phyloP scores from a whole-genome alignment of 2,329 filamentous ascomycete species.

The Monilinia polystroma region DNA sequence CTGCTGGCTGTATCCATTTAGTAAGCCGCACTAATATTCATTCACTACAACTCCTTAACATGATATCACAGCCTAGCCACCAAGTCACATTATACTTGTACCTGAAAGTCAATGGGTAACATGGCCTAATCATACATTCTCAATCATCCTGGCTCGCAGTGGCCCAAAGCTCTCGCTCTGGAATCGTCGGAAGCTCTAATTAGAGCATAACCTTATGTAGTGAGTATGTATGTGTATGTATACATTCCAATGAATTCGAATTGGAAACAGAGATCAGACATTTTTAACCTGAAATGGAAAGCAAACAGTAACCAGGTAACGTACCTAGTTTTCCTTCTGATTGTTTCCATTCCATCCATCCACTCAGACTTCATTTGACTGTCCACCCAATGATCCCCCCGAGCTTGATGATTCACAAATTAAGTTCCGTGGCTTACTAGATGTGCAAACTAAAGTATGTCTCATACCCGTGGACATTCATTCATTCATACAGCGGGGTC shows the following conservation, averaged over 20 bases:
- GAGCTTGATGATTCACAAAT: neutral
- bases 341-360: neutral
- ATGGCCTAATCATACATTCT: neutral
- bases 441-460: neutral
- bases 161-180: too few species aligned
- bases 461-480: neutral
- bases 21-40: neutral
- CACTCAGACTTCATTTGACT: neutral
- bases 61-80: neutral
- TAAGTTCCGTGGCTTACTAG: neutral
- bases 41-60: too few species aligned
- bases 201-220: neutral
- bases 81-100: neutral
- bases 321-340: neutral
- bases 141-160: neutral
- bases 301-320: neutral
- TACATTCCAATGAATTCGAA: neutral
- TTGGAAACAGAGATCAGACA: neutral
- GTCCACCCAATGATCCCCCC: neutral
- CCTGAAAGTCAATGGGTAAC: neutral
- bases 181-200: neutral
- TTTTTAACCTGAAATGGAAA: neutral
- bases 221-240: neutral
- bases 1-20: conserved; percentile 6
- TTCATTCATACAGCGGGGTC: neutral